Conservation (phyloP, 2,329 filamentous ascomycete species). For the Stemphylium vesicarium region DNA sequence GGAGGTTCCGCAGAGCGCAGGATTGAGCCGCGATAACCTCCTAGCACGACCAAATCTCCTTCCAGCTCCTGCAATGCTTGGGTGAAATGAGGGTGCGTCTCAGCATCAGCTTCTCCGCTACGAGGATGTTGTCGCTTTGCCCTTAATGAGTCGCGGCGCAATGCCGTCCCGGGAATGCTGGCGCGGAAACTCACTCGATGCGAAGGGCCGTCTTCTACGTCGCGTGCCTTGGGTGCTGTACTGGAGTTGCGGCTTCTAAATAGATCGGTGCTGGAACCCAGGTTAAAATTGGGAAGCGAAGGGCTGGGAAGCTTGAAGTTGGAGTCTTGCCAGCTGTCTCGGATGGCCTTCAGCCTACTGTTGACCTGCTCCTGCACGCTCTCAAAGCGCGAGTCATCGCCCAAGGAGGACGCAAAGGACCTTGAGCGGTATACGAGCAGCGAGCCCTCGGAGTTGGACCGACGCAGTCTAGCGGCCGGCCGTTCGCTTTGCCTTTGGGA, state of each 20-base stretch:
- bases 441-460: constrained; percentile 78
- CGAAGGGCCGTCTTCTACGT: constrained; percentile 16
- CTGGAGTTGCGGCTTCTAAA: constrained; percentile 29
- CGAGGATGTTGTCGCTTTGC: constrained; percentile 19
- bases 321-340: constrained; percentile 84
- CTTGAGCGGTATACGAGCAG: constrained; percentile 73
- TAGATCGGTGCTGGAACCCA: constrained; percentile 41
- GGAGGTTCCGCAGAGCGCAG: constrained; percentile 81
- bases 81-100: constrained; percentile 59
- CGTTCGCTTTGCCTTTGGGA: constrained; percentile 20
- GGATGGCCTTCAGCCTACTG: constrained; percentile 86
- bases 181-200: constrained; percentile 27
- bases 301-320: constrained; percentile 68
- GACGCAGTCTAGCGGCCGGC: constrained; percentile 54
- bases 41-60: constrained; percentile 86
- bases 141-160: constrained; percentile 21
- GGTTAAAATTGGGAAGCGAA: constrained; percentile 61
- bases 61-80: constrained; percentile 71
- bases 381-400: constrained; percentile 81
- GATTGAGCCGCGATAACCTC: constrained; percentile 90
- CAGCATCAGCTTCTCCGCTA: constrained; percentile 29
- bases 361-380: constrained; percentile 86
- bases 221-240: constrained; percentile 18
- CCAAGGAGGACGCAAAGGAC: constrained; percentile 80
- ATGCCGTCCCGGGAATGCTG: constrained; percentile 19